These are phyloP conservation scores for Phaffomyces thermotolerans DNA, from an alignment of 805 yeast genomes.

Conservation along the genomic window DNA sequence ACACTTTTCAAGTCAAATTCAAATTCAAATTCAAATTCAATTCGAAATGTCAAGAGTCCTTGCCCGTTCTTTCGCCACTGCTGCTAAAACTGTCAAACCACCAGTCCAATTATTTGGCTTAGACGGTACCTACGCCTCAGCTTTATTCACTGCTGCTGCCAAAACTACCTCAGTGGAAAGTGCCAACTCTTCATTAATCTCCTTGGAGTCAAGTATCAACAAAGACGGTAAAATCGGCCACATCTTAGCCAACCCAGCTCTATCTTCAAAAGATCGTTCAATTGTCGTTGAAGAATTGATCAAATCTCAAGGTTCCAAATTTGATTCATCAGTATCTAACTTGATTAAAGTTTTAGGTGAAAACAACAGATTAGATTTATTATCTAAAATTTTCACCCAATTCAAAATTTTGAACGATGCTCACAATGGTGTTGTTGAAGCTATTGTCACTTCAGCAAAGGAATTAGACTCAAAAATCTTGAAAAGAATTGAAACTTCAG, in stretches of 20 bases:
- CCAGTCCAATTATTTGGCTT: conserved; percentile 93
- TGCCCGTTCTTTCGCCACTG: conserved; percentile 66
- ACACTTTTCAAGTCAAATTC: conserved; percentile 20
- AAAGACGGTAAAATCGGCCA: conserved; percentile 57
- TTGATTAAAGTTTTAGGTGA: conserved; percentile 82
- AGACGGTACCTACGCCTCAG: conserved; percentile 96
- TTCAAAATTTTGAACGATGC: conserved; percentile 80
- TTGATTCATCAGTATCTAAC: conserved; percentile 71
- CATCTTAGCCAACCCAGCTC: conserved; percentile 75
- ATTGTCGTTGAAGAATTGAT: conserved; percentile 56
- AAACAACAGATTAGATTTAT: conserved; percentile 82
- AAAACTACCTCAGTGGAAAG: conserved; percentile 70
- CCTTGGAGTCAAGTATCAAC: conserved; percentile 46
- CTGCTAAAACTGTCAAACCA: conserved; percentile 59
- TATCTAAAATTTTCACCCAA: conserved; percentile 58
- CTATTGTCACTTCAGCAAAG: conserved; percentile 81
- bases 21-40: neutral
- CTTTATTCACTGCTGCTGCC: conserved; percentile 86
- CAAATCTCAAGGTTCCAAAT: conserved; percentile 31
- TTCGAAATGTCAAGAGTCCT: conserved; percentile 50
- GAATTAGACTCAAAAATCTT: conserved; percentile 77
- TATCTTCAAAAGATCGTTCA: conserved; percentile 68
- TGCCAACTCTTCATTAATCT: conserved; percentile 56
- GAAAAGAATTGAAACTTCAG: conserved; percentile 69
- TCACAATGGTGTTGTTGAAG: conserved; percentile 86